These are phyloP conservation scores for Tremellales sp. DNA, from an alignment of 1,284 basidiomycete genomes.

Conservation along the genomic window DNA sequence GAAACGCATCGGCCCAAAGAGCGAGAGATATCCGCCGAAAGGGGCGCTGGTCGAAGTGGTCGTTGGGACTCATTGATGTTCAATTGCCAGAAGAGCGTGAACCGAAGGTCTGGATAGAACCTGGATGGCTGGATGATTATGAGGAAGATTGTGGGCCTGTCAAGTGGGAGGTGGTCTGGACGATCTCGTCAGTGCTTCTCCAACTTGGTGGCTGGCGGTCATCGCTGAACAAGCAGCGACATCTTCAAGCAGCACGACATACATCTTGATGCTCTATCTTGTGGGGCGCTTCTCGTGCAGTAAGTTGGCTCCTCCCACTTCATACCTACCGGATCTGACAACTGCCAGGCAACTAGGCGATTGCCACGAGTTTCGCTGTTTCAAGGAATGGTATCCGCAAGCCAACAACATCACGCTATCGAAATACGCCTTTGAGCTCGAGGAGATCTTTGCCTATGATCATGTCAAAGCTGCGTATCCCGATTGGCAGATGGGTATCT, in stretches of 20 bases:
- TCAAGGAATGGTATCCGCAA: conserved; percentile 47
- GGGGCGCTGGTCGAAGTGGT: conserved; percentile 9
- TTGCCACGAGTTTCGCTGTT: conserved; percentile 40
- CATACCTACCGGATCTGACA: background rate
- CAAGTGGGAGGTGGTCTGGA: conserved; percentile 42
- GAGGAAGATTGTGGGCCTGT: conserved; percentile 25
- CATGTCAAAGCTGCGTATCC: conserved; percentile 36
- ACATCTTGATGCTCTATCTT: conserved; percentile 42
- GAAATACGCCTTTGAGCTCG: conserved; percentile 48
- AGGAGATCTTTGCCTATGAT: conserved; percentile 43
- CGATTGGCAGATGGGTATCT: conserved; percentile 40
- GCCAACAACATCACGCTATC: conserved; percentile 48
- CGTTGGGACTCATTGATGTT: conserved; percentile 6
- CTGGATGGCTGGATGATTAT: conserved; percentile 11
- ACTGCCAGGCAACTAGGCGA: conserved; percentile 42
- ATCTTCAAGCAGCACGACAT: conserved; percentile 44
- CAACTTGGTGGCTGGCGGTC: background rate
- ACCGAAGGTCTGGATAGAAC: conserved; percentile 11
- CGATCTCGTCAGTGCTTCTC: conserved; percentile 34
- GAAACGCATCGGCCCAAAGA: background rate
- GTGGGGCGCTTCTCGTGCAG: conserved; percentile 45
- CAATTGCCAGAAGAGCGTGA: conserved; percentile 2
- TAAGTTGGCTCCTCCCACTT: conserved; percentile 20
- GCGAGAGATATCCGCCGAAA: conserved; percentile 7
- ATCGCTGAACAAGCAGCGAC: conserved; percentile 28